Conservation (phyloP, 2,329 filamentous ascomycete species). For the Verticillium dahliae region DNA sequence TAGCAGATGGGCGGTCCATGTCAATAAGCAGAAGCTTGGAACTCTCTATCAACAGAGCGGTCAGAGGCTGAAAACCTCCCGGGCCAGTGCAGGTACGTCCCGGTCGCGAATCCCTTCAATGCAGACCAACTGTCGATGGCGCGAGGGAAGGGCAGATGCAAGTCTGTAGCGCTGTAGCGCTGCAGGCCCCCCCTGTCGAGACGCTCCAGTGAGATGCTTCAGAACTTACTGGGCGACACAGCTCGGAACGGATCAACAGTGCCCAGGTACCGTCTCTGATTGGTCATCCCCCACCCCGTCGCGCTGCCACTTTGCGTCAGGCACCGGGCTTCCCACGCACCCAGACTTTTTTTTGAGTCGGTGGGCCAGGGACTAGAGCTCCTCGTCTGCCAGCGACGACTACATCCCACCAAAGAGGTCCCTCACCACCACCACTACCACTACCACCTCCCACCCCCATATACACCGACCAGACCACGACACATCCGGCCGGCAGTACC, state of each 20-base stretch:
- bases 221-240: background rate
- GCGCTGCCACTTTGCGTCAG: background rate
- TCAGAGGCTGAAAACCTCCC: background rate
- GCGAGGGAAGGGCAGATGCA: background rate
- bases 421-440: constrained; percentile 1
- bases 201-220: background rate
- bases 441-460: background rate
- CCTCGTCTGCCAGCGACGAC: constrained; percentile 1
- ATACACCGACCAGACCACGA: constrained; percentile 3
- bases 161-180: background rate
- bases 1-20: background rate
- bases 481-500: constrained; percentile 3
- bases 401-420: constrained; percentile 1
- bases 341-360: constrained; percentile 13
- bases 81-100: background rate
- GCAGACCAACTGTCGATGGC: too few species aligned
- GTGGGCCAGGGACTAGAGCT: constrained; percentile 7
- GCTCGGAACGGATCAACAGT: constrained; percentile 13
- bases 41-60: background rate
- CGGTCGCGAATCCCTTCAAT: background rate
- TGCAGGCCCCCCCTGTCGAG: background rate
- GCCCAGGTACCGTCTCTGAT: constrained; percentile 6
- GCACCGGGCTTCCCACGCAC: constrained; percentile 2
- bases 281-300: constrained; percentile 4
- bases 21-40: background rate